phyloP scores from a whole-genome alignment of 768 basidiomycete species.

The Serendipita sp. region DNA sequence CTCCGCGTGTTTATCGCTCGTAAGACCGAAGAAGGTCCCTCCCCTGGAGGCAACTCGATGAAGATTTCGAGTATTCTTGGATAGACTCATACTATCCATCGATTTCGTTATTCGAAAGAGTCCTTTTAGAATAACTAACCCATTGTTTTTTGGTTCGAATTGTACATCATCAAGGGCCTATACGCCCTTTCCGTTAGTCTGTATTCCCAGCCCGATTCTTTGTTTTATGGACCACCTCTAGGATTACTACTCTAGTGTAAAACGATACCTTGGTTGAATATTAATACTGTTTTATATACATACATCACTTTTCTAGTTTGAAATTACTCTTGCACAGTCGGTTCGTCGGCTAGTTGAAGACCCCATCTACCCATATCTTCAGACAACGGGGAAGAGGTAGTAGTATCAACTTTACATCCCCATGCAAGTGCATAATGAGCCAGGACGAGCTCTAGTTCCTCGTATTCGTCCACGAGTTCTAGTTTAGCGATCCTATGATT shows the following conservation, averaged over 20 bases:
- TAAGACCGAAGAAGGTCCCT: not conserved
- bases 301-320: no score
- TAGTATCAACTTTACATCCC: slow-evolving; percentile 24
- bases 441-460: slow-evolving; percentile 83
- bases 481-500: slow-evolving; percentile 49
- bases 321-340: no score
- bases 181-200: not conserved
- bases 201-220: not conserved
- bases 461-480: slow-evolving; percentile 85
- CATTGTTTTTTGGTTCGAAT: no score
- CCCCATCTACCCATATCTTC: not conserved
- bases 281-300: not conserved
- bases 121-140: no score
- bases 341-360: not conserved
- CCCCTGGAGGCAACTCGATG: not conserved
- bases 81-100: not conserved
- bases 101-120: no score
- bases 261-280: not conserved
- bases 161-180: no score
- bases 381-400: not conserved
- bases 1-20: not conserved
- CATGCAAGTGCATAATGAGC: slow-evolving; percentile 83
- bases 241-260: not conserved
- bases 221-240: not conserved
- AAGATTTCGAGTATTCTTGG: not conserved